A percentile compares a stretch with the other conserved stretches of the same genome.
Evolutionary conservation across 768 basidiomycete genomes (phyloP).

Genomic region (Coprinopsis sp.): DNA sequence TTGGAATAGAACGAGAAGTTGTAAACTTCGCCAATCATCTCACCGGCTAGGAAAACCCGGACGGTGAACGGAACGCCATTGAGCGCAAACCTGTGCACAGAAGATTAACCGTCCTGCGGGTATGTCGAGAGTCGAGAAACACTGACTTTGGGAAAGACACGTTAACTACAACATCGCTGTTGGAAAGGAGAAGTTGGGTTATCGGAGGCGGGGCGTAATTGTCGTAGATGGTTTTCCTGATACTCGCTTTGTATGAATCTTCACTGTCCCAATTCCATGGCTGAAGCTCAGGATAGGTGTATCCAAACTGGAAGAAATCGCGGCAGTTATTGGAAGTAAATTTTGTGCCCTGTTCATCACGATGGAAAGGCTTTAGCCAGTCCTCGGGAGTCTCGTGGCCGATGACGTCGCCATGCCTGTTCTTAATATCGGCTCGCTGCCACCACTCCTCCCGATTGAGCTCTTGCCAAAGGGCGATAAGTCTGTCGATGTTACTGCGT

Average conservation of each 20-base stretch:
- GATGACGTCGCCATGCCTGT: neutral
- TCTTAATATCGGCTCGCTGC: too few relatives aligned
- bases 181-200: neutral
- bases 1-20: neutral
- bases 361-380: neutral
- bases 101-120: neutral
- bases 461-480: neutral
- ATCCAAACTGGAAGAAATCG: neutral
- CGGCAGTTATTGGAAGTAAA: neutral
- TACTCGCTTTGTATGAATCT: neutral
- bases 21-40: neutral
- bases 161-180: neutral
- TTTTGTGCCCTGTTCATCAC: neutral
- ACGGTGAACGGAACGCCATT: neutral
- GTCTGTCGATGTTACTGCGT: neutral
- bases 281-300: neutral
- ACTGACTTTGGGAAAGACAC: neutral
- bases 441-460: neutral
- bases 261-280: neutral
- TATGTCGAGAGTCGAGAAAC: neutral
- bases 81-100: neutral
- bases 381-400: neutral
- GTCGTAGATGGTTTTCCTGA: neutral
- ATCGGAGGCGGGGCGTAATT: neutral
- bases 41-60: neutral